Percentiles rank a stretch among this genome's conserved stretches.
Conservation (phyloP, 139 green algal genomes). For the Chlorella sorokiniana region DNA sequence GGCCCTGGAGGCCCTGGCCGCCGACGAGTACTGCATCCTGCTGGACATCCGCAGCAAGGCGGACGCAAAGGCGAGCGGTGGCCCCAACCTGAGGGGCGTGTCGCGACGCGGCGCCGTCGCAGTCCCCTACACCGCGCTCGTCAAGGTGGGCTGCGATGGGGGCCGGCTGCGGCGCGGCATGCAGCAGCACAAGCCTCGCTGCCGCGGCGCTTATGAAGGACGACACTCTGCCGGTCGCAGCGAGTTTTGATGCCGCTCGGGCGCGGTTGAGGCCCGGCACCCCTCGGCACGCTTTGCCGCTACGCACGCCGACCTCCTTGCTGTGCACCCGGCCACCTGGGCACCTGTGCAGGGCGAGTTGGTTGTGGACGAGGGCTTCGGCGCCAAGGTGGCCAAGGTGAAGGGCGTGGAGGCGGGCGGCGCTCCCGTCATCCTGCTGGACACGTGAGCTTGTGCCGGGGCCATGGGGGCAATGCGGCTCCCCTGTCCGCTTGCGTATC, state of each 20-base stretch:
- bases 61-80: slow-evolving; percentile 44
- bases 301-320: not conserved
- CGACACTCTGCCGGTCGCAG: no score
- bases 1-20: slow-evolving; percentile 45
- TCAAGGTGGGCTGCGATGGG: not conserved
- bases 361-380: slow-evolving; percentile 45
- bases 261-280: no score
- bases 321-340: not conserved
- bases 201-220: no score
- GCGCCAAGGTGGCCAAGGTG: slow-evolving; percentile 42
- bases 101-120: slow-evolving; percentile 27
- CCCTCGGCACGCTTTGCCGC: not conserved
- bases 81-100: slow-evolving; percentile 46
- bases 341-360: not conserved
- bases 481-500: not conserved
- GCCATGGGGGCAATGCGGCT: not conserved
- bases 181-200: no score
- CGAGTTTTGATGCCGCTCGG: no score
- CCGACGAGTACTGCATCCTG: slow-evolving; percentile 22
- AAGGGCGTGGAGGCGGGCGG: slow-evolving; percentile 31
- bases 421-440: slow-evolving; percentile 47
- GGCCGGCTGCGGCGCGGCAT: no score
- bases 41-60: slow-evolving; percentile 52
- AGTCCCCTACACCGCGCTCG: slow-evolving; percentile 37
- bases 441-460: slow-evolving; percentile 25